Evolutionary conservation across 371 early-diverging fungal genomes (phyloP), one percentile per base, ranked within the genome.

Genomic region (Parasitella parasitica): DNA sequence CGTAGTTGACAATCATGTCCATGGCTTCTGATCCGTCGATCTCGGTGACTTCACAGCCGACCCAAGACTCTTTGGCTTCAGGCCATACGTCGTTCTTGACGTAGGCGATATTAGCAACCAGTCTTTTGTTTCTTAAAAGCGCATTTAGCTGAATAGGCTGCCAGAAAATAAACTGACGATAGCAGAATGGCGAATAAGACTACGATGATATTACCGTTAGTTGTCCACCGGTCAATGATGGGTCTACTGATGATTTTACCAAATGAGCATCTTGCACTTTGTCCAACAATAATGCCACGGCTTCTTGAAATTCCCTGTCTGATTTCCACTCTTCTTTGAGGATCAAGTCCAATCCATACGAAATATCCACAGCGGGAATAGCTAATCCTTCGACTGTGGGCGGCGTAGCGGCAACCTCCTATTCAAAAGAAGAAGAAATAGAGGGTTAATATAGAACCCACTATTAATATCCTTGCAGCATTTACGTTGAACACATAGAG

Each of bases 121-220:
- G 60, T n/a, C 73, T 60, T 20, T 70, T 59, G 53, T 76, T 71
- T 50, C 81, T 68, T 13, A 81, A 63, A 9, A 81, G 49, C 5
- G 81, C 67, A 38, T 81, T 81, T 12, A 81, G 66, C 59, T 81
- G 81, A 53, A 81, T 81, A 2, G 81, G 78, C 41, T 81, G 81
- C 81, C 81, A 81, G 16, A 81, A 81, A 15, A 81, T 64, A 34
- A 81, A 81, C 53, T 81, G 81, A 24, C 81, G 76, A 36, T 81
- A 81, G 38, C 81, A 81, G 38, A 71, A 78, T 11, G 81, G 81
- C 4, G 76, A 70, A 53, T 81, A 81, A 26, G 74, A 75, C 80
- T 80, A 64, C 30, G 3, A 48, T 13, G 0, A 51, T n/a, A n/a
- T n/a, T n/a, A 28, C 34, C 28, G 20, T 46, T 38, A 49, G 13